These are phyloP conservation scores for Linderina pennispora DNA, from an alignment of 192 early-diverging fungal genomes.

Conservation along the genomic window DNA sequence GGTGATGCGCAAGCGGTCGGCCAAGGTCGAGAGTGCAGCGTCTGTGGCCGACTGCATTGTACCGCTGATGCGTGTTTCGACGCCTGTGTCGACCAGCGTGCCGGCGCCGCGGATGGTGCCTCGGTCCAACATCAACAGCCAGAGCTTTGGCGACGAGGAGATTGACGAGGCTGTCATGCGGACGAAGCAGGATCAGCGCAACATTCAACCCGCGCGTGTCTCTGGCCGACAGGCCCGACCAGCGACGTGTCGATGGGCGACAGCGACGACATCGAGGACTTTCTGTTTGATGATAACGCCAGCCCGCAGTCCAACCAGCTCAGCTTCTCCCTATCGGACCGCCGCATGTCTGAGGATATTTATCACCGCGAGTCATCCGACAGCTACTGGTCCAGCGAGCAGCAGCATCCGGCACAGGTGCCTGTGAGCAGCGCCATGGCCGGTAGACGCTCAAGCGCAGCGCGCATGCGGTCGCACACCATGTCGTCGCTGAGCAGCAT, in stretches of 20 bases:
- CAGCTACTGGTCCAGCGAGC: neutral
- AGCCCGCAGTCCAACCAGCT: neutral
- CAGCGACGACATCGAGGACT: too few relatives aligned
- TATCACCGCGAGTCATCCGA: neutral
- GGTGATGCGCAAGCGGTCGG: neutral
- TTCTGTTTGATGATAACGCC: too few relatives aligned
- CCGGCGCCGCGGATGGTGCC: slow-evolving; percentile 21
- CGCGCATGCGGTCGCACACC: neutral
- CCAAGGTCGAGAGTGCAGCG: neutral
- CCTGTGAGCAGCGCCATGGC: neutral
- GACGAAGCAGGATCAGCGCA: neutral
- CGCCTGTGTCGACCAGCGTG: slow-evolving; percentile 31
- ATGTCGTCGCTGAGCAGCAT: neutral
- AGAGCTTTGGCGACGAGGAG: neutral
- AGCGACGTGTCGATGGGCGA: too few relatives aligned
- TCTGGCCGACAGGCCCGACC: too few relatives aligned
- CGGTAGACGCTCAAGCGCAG: neutral
- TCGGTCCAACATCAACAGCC: slow-evolving; percentile 3
- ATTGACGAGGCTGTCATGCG: neutral
- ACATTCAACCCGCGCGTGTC: too few relatives aligned
- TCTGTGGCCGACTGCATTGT: slow-evolving; percentile 13
- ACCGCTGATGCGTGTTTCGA: slow-evolving; percentile 30
- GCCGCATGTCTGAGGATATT: neutral
- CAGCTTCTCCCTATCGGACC: neutral
- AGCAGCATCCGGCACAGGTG: neutral